Percentiles rank a stretch among this genome's conserved stretches.
phyloP scores from a whole-genome alignment of 768 basidiomycete genomes.

The Coprinopsis strossmayeri region DNA sequence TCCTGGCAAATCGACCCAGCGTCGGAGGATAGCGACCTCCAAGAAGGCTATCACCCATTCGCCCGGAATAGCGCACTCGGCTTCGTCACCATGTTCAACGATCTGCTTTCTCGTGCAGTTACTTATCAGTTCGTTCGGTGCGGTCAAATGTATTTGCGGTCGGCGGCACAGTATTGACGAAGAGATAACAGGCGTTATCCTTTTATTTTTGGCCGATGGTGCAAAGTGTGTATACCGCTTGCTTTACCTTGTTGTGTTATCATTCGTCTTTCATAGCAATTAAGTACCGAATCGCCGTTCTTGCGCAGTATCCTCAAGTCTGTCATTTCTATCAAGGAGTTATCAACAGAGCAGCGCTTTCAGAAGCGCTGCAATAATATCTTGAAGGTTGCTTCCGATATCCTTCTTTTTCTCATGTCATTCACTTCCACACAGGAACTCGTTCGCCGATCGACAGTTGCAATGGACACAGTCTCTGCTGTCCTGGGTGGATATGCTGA shows the following conservation, averaged over 20 bases:
- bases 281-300: conserved; percentile 44
- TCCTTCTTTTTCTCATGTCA: too few species aligned
- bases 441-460: too few species aligned
- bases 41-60: conserved; percentile 40
- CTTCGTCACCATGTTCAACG: conserved; percentile 43
- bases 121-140: conserved; percentile 56
- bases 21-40: conserved; percentile 2
- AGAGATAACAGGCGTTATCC: conserved; percentile 56
- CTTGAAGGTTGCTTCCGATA: conserved; percentile 39
- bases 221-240: conserved; percentile 36
- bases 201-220: conserved; percentile 66
- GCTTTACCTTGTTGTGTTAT: neutral
- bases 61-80: conserved; percentile 49
- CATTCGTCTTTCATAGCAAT: conserved; percentile 37
- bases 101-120: conserved; percentile 47
- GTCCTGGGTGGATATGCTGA: neutral
- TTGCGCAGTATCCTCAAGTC: conserved; percentile 45
- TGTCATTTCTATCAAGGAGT: conserved; percentile 41
- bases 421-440: too few species aligned
- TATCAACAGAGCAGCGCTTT: conserved; percentile 46
- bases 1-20: conserved; percentile 21
- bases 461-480: too few species aligned
- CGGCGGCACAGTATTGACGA: conserved; percentile 3
- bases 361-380: conserved; percentile 33
- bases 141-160: conserved; percentile 13